Evolutionary conservation across 306 rosid species (phyloP).

Genomic region (Neltuma alba): DNA sequence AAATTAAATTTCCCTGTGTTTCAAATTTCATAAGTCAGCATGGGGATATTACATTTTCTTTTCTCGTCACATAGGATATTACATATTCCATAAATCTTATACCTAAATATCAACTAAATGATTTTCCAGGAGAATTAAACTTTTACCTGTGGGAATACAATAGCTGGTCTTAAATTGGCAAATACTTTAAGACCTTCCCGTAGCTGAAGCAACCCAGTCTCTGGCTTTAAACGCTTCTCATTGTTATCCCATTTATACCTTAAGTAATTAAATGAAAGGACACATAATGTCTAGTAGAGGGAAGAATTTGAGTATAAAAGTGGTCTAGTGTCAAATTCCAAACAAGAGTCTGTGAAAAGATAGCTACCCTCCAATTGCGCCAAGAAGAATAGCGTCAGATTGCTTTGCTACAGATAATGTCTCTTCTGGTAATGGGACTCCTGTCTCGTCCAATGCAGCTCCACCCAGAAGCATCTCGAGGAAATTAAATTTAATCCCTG

Average conservation of each 20-base stretch:
- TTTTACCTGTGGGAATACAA: slow-evolving; percentile 15
- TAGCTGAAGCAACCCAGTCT: slow-evolving; percentile 61
- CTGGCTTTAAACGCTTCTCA: slow-evolving; percentile 85
- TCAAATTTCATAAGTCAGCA: neutral
- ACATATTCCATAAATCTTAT: neutral
- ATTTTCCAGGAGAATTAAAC: neutral
- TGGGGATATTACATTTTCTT: neutral
- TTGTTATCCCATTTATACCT: slow-evolving; percentile 88
- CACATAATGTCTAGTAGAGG: neutral
- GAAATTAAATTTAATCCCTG: slow-evolving; percentile 71
- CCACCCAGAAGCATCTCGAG: slow-evolving; percentile 84
- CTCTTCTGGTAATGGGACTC: slow-evolving; percentile 84
- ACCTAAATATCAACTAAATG: neutral
- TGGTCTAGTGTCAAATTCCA: neutral
- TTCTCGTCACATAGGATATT: neutral
- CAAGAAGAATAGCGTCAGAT: slow-evolving; percentile 85
- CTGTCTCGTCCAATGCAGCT: slow-evolving; percentile 83
- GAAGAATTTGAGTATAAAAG: neutral
- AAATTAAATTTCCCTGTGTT: neutral
- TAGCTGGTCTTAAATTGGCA: slow-evolving; percentile 23
- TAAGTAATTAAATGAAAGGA: slow-evolving; percentile 8
- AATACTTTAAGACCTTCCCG: slow-evolving; percentile 17
- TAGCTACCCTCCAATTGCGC: slow-evolving; percentile 87
- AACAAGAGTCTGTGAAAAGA: slow-evolving; percentile 3
- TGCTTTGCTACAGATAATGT: slow-evolving; percentile 69